Evolutionary conservation across 2,329 filamentous ascomycete genomes (phyloP).

Genomic region (Juglanconis sp.): DNA sequence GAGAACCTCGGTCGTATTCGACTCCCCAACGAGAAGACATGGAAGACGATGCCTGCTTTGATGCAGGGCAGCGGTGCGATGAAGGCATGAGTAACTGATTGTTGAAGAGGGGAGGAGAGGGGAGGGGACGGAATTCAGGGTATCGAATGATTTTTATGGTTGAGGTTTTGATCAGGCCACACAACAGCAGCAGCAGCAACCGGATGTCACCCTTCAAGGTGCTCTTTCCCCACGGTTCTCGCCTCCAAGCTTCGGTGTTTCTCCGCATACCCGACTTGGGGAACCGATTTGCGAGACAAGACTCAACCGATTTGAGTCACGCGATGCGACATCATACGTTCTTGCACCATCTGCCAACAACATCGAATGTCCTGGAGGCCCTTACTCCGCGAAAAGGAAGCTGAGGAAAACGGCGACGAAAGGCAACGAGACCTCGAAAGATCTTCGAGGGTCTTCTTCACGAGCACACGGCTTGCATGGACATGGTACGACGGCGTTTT

Average conservation of each 20-base stretch:
- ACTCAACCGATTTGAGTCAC: neutral
- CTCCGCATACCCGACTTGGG: neutral
- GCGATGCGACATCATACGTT: neutral
- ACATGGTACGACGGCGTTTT: conserved; percentile 13
- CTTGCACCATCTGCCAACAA: neutral
- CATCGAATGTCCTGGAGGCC: no score
- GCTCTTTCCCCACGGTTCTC: neutral
- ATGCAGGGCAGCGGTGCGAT: conserved; percentile 39
- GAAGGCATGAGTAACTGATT: neutral
- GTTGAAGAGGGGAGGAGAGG: neutral
- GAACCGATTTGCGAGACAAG: neutral
- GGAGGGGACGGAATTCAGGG: neutral
- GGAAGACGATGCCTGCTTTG: conserved; percentile 50
- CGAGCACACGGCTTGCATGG: conserved; percentile 15
- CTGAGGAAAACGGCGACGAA: neutral
- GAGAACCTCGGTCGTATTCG: conserved; percentile 82
- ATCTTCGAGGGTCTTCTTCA: neutral
- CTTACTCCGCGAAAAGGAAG: neutral
- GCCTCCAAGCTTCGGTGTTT: neutral
- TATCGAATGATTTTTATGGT: conserved; percentile 4
- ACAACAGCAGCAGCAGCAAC: neutral
- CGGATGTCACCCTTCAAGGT: conserved; percentile 15
- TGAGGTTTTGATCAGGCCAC: conserved; percentile 13
- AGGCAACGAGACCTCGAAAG: neutral
- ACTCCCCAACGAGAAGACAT: conserved; percentile 51